A percentile compares a stretch with the other conserved stretches of the same genome.
phyloP scores from a whole-genome alignment of 2,329 filamentous ascomycete species.

The Mollisiaceae sp. region DNA sequence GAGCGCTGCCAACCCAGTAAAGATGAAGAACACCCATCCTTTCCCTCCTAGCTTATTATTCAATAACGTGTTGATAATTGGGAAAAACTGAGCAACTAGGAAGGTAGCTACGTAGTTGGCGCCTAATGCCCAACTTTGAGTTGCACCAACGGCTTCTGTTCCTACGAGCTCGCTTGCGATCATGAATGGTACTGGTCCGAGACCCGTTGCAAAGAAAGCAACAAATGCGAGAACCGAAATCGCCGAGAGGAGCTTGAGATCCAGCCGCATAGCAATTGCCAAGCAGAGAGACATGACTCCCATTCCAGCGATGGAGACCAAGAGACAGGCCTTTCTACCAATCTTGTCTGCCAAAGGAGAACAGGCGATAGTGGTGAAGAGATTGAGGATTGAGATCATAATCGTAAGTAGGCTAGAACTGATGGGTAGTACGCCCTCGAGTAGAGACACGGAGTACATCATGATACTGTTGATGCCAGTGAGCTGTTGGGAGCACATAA shows the following conservation, averaged over 20 bases:
- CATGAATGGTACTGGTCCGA: slow-evolving; percentile 95
- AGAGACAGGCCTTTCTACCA: slow-evolving; percentile 83
- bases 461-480: slow-evolving; percentile 96
- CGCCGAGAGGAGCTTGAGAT: slow-evolving; percentile 76
- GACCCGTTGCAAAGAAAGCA: slow-evolving; percentile 84
- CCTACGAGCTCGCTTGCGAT: slow-evolving; percentile 89
- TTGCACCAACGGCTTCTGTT: slow-evolving; percentile 87
- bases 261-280: slow-evolving; percentile 78
- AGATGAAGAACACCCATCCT: slow-evolving; percentile 92
- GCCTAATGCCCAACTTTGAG: slow-evolving; percentile 85
- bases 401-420: slow-evolving; percentile 87
- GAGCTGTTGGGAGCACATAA: slow-evolving; percentile 93
- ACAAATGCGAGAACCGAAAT: slow-evolving; percentile 86
- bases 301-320: slow-evolving; percentile 85
- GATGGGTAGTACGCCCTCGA: slow-evolving; percentile 79
- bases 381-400: slow-evolving; percentile 83
- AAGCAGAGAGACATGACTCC: slow-evolving; percentile 77
- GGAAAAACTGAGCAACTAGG: slow-evolving; percentile 93
- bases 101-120: slow-evolving; percentile 93
- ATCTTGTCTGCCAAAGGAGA: slow-evolving; percentile 86
- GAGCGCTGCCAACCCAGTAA: slow-evolving; percentile 72
- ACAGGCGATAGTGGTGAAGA: slow-evolving; percentile 79
- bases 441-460: slow-evolving; percentile 95
- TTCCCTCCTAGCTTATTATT: slow-evolving; percentile 67
- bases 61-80: slow-evolving; percentile 77